These are phyloP conservation scores for Bryoerythrophyllum caledonicum DNA, from an alignment of 225 moss, liverwort and hornwort species.

Conservation along the genomic window DNA sequence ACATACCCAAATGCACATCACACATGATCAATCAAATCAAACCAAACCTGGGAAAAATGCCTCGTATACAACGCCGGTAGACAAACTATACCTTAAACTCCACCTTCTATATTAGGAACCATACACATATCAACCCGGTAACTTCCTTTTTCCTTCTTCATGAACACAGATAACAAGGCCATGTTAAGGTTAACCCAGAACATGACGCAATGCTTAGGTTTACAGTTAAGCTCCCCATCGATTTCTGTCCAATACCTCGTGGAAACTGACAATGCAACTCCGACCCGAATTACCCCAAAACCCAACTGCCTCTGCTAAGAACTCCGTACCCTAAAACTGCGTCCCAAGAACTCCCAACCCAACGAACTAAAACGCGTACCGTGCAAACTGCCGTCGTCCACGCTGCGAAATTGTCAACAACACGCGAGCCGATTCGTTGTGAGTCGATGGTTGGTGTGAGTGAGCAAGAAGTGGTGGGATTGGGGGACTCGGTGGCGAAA, in stretches of 20 bases:
- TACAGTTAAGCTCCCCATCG: background rate
- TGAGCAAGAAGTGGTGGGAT: background rate
- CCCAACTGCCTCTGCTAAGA: background rate
- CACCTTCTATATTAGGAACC: constrained; percentile 8
- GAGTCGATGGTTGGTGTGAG: background rate
- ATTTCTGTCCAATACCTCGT: too few species aligned
- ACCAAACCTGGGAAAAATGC: background rate
- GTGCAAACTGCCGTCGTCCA: background rate
- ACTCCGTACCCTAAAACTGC: background rate
- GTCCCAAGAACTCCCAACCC: background rate
- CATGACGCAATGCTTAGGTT: background rate
- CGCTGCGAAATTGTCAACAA: background rate
- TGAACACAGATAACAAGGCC: background rate
- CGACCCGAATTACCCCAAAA: background rate
- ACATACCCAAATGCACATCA: constrained; percentile 7
- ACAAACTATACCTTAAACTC: constrained; percentile 6
- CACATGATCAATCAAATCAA: background rate
- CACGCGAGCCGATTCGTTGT: background rate
- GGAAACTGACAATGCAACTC: constrained; percentile 2
- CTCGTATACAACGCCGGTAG: background rate
- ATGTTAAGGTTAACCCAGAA: too few species aligned
- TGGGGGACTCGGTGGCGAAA: too few species aligned
- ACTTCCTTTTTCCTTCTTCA: background rate
- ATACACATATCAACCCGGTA: background rate
- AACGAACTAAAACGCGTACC: background rate